Evolutionary conservation across 129 eudicot genomes (phyloP).

Genomic region (Lactuca sativa): DNA sequence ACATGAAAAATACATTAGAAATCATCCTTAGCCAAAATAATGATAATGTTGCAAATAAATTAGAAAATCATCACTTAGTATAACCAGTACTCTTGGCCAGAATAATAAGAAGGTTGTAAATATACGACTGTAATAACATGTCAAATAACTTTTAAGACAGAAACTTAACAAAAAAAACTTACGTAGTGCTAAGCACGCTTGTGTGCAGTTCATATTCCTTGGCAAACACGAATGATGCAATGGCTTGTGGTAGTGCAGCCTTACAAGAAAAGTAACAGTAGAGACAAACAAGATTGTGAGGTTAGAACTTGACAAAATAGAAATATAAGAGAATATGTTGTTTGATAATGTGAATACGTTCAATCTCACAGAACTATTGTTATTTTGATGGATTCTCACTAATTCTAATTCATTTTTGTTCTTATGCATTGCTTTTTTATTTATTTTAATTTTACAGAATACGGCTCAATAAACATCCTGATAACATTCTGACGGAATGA

Average conservation of each 20-base stretch:
- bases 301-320: constrained; percentile 1
- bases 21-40: not conserved
- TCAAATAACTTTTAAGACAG: not conserved
- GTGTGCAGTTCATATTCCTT: constrained; percentile 74
- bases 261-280: constrained; percentile 6
- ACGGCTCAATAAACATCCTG: too few species aligned
- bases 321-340: too few species aligned
- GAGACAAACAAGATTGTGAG: not conserved
- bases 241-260: constrained; percentile 74
- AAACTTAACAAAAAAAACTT: constrained; percentile 22
- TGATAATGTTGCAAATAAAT: not conserved
- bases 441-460: too few species aligned
- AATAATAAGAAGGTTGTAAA: not conserved
- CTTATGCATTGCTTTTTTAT: too few species aligned
- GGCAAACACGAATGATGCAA: constrained; percentile 57
- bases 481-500: too few species aligned
- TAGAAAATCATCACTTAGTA: too few species aligned
- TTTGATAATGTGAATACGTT: too few species aligned
- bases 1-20: not conserved
- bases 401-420: too few species aligned
- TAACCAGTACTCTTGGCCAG: too few species aligned
- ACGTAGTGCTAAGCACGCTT: constrained; percentile 69
- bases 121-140: too few species aligned
- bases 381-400: too few species aligned
- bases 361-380: too few species aligned